Evolutionary conservation across 192 early-diverging fungal genomes (phyloP), one percentile per base, ranked within the genome.

Genomic region (Rhizophagus clarus): DNA sequence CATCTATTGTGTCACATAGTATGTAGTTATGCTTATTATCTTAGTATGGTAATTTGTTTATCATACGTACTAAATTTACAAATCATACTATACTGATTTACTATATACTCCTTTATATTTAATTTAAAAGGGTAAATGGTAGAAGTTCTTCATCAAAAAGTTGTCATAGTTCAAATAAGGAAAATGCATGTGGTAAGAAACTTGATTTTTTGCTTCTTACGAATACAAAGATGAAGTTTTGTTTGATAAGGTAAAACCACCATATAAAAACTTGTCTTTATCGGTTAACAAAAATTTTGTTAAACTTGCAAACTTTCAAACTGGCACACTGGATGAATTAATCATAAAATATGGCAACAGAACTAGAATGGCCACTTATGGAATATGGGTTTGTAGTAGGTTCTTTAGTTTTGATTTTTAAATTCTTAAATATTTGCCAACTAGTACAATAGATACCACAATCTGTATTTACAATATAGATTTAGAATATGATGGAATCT

Each of bases 321-420:
- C 29, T 20, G 34, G 68, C 42, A 40, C 37, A 8, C 42, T 70
- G 68, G 68, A 70, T 2, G 22, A 70, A 10, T 22, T 70, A 70
- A 37, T 40, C 4, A 70, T 42, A 40, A 70, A 70, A 37, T 70
- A 70, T 70, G 68, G 68, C 17, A 70, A 70, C 42, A 40, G 68
- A 5, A 40, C 8, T 4, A 3, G 68, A 7, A 40, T 70, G 15
- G 15, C 34, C n/a, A n/a, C 37, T 0, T 70, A 42, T 37, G 68
- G 68, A 0, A 37, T 70, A 2, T 69, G 29, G 67, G 42, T 69
- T 22, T 69, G 32, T 70, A 37, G 68, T 37, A 70, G 42, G 22
- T 70, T 3, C n/a, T 17, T 70, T 70, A 22, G 34, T 40, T 40
- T 70, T 37, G 42, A 17, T 70, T 70, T 70, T 70, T 12, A 45